Evolutionary conservation across 23 red algal genomes (phyloP), one percentile per base, ranked within the genome.

Genomic region (Cyanidium caldarium): DNA sequence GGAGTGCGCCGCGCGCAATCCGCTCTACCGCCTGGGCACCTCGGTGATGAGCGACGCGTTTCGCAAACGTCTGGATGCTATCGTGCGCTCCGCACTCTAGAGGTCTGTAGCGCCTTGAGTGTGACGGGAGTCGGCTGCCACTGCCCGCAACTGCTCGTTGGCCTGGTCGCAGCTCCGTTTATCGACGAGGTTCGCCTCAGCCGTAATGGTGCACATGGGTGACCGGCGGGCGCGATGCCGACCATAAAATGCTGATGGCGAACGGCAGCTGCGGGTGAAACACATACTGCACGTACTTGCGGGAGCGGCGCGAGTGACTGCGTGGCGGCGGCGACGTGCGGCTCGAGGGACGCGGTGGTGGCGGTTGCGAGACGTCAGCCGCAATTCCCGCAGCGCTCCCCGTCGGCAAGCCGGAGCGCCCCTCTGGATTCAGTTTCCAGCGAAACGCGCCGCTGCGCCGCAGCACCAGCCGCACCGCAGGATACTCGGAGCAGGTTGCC

Each of bases 1-100:
- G 5, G 80, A 88, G 19, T 89, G 80, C 29, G 92, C 82, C 29
- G 69, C 70, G 35, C 87, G 78, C 16, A 98, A 98, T 51, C 84
- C 92, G 25, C 46, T 98, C 2, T 85, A 84, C 67, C 39, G 42
- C 33, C 80, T 44, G 33, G 92, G 84, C 15, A 44, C 57, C 15
- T 42, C 66, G 29, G 88, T 98, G 42, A 39, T 51, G 2, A 77
- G 58, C 7, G 65, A 73, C 2, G 46, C 77, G 15, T 98, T 98
- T 44, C 45, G 81, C 19, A 78, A 45, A n/a, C 80, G 82, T 39
- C 75, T 98, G 13, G 92, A 98, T 61, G 46, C 67, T n/a, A 76
- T 76, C 35, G 71, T 98, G 5, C 51, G 51, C 10, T 14, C 51
- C n/a, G n/a, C n/a, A n/a, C n/a, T n/a, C n/a, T n/a, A n/a, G n/a